Evolutionary conservation across 441 rosid genomes (phyloP).

Genomic region (Jatropha podagrica): DNA sequence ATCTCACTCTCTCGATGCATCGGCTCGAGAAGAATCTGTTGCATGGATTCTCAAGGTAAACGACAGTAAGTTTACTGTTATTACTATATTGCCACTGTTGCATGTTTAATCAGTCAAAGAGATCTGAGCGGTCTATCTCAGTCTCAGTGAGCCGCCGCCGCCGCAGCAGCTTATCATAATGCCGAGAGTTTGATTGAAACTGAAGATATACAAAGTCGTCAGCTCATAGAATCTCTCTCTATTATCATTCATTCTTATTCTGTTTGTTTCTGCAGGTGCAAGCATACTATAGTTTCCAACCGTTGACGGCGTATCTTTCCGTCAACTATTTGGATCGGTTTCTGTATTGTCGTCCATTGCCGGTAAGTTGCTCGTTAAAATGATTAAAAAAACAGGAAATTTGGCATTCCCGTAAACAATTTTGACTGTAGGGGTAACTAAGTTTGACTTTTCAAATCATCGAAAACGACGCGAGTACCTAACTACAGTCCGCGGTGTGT

Average conservation of each 20-base stretch:
- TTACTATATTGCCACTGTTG: constrained; percentile 16
- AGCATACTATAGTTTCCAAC: constrained; percentile 63
- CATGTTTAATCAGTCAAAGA: constrained; percentile 5
- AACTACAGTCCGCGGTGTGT: not conserved
- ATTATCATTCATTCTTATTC: not conserved
- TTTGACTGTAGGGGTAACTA: constrained; percentile 14
- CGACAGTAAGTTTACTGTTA: not conserved
- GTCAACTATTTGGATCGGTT: constrained; percentile 95
- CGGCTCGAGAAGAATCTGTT: constrained; percentile 82
- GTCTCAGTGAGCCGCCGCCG: not conserved
- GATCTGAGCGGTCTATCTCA: constrained; percentile 28
- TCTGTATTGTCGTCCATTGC: constrained; percentile 60
- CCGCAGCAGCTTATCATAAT: not conserved
- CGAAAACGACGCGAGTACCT: constrained; percentile 26
- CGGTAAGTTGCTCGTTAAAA: constrained; percentile 45
- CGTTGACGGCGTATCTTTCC: constrained; percentile 91
- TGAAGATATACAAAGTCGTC: too few relatives aligned
- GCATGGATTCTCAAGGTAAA: constrained; percentile 92
- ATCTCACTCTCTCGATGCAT: constrained; percentile 71
- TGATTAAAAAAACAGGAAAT: not conserved
- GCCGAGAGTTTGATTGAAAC: not conserved
- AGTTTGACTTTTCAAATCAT: constrained; percentile 39
- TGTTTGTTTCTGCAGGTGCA: constrained; percentile 56
- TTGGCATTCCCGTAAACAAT: not conserved
- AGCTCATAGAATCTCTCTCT: too few relatives aligned